phyloP scores from a whole-genome alignment of 768 basidiomycete species.

The Grammothele lineata region DNA sequence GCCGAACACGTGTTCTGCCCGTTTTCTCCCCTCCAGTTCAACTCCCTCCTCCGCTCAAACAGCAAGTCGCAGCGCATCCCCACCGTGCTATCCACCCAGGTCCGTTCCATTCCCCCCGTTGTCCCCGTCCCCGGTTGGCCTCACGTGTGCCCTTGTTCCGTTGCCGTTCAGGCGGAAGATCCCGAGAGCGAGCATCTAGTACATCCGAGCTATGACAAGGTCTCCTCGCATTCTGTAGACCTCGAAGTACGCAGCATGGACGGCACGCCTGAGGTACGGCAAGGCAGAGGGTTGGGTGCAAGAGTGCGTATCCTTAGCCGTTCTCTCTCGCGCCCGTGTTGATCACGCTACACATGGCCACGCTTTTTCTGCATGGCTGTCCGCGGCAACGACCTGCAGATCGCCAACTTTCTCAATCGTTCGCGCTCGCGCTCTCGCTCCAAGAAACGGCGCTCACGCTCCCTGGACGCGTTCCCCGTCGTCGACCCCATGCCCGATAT shows the following conservation, averaged over 20 bases:
- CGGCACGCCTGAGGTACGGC: slow-evolving; percentile 18
- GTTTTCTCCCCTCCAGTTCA: slow-evolving; percentile 21
- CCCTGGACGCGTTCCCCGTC: slow-evolving; percentile 20
- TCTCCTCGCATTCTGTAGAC: slow-evolving; percentile 16
- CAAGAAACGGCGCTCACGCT: slow-evolving; percentile 25
- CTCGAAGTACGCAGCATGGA: slow-evolving; percentile 19
- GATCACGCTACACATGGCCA: background rate
- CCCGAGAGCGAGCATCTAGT: slow-evolving; percentile 14
- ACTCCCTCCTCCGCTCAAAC: slow-evolving; percentile 25
- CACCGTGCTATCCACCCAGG: slow-evolving; percentile 11
- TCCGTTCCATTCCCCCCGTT: slow-evolving; percentile 4
- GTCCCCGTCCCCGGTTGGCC: slow-evolving; percentile 1
- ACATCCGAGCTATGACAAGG: slow-evolving; percentile 18
- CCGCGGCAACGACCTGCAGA: slow-evolving; percentile 30
- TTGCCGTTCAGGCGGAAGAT: slow-evolving; percentile 17
- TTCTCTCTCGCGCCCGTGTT: slow-evolving; percentile 4
- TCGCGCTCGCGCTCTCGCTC: slow-evolving; percentile 57
- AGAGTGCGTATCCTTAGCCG: slow-evolving; percentile 18
- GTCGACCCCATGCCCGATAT: slow-evolving; percentile 19
- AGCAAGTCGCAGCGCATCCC: slow-evolving; percentile 20
- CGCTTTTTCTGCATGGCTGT: slow-evolving; percentile 11
- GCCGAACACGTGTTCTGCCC: slow-evolving; percentile 33
- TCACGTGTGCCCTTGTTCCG: slow-evolving; percentile 13
- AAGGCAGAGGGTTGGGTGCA: slow-evolving; percentile 23
- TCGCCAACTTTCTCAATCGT: slow-evolving; percentile 51